Conservation (phyloP, 83 land plant species). For the Thuja plicata region DNA sequence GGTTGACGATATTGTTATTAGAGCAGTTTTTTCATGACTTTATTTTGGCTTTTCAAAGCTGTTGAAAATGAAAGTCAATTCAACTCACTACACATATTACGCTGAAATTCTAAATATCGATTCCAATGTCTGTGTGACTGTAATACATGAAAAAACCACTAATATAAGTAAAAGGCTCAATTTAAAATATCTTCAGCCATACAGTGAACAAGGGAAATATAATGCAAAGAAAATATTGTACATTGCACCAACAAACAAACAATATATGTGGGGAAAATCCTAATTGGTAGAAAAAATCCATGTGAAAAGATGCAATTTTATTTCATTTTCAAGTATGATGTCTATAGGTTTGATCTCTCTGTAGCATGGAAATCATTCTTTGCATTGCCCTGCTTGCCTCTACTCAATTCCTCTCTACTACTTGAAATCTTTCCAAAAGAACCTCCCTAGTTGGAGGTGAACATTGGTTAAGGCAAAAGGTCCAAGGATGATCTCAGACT, state of each 20-base stretch:
- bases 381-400: neutral
- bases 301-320: neutral
- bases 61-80: neutral
- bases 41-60: neutral
- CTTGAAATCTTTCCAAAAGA: neutral
- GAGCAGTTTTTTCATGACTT: neutral
- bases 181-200: too few species aligned
- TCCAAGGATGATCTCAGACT: neutral
- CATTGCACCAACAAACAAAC: neutral
- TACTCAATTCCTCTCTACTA: neutral
- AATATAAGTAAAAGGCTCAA: too few species aligned
- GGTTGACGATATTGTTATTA: neutral
- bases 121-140: neutral
- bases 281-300: too few species aligned
- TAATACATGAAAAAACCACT: neutral
- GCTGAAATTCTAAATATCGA: neutral
- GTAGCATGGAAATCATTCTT: neutral
- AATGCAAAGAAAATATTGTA: neutral
- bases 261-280: too few species aligned
- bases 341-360: neutral
- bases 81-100: neutral
- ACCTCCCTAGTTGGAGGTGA: neutral
- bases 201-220: neutral
- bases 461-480: neutral
- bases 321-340: neutral